A percentile compares a stretch with the other conserved stretches of the same genome.
phyloP scores from a whole-genome alignment of 2,329 filamentous ascomycete genomes.

The Monilinia polystroma region DNA sequence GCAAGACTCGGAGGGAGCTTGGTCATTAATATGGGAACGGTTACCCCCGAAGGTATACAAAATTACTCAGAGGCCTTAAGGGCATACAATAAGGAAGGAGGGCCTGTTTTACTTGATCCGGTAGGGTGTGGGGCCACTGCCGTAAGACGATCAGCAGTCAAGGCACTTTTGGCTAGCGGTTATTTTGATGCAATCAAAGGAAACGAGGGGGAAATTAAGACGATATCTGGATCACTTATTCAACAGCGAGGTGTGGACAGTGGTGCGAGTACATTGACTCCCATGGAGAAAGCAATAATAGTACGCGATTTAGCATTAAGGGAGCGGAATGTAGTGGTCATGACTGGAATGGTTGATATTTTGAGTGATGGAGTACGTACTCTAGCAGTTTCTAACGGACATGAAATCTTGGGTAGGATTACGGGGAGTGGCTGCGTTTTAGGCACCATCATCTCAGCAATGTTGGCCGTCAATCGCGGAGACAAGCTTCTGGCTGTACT shows the following conservation, averaged over 20 bases:
- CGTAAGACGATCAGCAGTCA: conserved; percentile 69
- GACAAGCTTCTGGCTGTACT: conserved; percentile 73
- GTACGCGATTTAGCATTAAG: conserved; percentile 65
- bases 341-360: conserved; percentile 79
- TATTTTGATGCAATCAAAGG: conserved; percentile 91
- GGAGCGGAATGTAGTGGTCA: conserved; percentile 71
- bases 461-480: conserved; percentile 59
- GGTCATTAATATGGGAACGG: conserved; percentile 93
- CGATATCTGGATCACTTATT: conserved; percentile 59
- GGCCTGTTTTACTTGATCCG: conserved; percentile 82
- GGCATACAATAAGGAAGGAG: conserved; percentile 76
- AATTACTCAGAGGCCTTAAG: conserved; percentile 72
- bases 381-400: conserved; percentile 72
- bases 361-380: conserved; percentile 72
- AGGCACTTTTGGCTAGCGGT: conserved; percentile 67
- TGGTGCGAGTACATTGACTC: conserved; percentile 53
- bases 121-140: conserved; percentile 85
- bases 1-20: conserved; percentile 72
- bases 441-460: conserved; percentile 76
- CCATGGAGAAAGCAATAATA: conserved; percentile 58
- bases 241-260: conserved; percentile 87
- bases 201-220: conserved; percentile 83
- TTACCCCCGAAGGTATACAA: conserved; percentile 69
- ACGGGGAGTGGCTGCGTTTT: conserved; percentile 84
- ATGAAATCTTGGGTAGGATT: conserved; percentile 65